Evolutionary conservation across 441 rosid genomes (phyloP).

Genomic region (Breynia disticha): DNA sequence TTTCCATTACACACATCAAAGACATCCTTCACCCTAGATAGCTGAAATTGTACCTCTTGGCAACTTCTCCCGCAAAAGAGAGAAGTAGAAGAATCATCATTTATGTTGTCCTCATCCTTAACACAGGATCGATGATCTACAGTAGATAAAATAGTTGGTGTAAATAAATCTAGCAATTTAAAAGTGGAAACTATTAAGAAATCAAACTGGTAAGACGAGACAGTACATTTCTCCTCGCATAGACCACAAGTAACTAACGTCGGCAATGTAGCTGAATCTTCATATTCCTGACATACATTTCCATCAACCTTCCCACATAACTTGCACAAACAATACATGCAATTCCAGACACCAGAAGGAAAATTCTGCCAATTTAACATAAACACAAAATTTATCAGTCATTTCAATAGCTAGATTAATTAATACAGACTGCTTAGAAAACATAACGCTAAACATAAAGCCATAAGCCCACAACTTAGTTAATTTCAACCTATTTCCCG

Average conservation of each 20-base stretch:
- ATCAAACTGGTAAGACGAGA: slow-evolving; percentile 8
- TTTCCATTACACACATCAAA: slow-evolving; percentile 5
- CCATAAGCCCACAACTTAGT: too few species aligned
- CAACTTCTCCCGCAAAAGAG: slow-evolving; percentile 78
- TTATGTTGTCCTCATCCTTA: slow-evolving; percentile 23
- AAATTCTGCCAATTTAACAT: slow-evolving; percentile 44
- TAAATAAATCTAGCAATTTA: slow-evolving; percentile 4
- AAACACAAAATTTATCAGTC: neutral
- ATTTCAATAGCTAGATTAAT: too few species aligned
- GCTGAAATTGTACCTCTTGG: slow-evolving; percentile 47
- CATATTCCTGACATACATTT: slow-evolving; percentile 19
- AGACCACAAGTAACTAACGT: slow-evolving; percentile 39
- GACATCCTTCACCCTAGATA: slow-evolving; percentile 9
- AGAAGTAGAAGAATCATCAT: slow-evolving; percentile 19
- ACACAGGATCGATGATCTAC: slow-evolving; percentile 74
- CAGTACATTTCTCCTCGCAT: slow-evolving; percentile 86
- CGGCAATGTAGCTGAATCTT: slow-evolving; percentile 18
- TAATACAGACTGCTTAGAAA: too few species aligned
- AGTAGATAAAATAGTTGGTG: slow-evolving; percentile 19
- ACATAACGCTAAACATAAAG: too few species aligned
- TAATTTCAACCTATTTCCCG: too few species aligned
- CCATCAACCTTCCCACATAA: slow-evolving; percentile 50
- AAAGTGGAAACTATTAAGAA: neutral
- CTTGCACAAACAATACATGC: slow-evolving; percentile 86
- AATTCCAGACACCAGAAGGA: slow-evolving; percentile 87